A percentile compares a stretch with the other conserved stretches of the same genome.
These are phyloP conservation scores for Hypoxylon sp. DNA, from an alignment of 2,329 filamentous ascomycete species.

Conservation along the genomic window DNA sequence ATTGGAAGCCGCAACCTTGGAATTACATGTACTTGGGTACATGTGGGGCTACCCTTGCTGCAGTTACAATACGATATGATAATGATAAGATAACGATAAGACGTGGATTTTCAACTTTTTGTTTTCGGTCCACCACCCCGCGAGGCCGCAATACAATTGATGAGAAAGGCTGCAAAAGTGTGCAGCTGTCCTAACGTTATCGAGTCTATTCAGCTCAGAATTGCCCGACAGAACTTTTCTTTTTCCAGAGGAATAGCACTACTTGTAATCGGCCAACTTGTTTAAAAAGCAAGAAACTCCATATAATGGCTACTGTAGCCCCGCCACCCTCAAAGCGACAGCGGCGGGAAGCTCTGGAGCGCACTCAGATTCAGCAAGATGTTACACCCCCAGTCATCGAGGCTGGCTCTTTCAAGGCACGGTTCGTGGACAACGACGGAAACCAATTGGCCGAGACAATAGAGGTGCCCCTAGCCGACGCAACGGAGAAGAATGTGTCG, in stretches of 20 bases:
- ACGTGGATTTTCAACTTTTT: slow-evolving; percentile 43
- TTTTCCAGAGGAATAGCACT: not conserved
- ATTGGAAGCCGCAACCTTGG: not conserved
- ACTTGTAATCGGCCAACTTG: slow-evolving; percentile 2
- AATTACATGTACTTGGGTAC: not conserved
- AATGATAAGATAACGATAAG: slow-evolving; percentile 48
- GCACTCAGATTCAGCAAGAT: slow-evolving; percentile 80
- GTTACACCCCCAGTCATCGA: slow-evolving; percentile 75
- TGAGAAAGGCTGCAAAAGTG: slow-evolving; percentile 12
- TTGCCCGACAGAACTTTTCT: not conserved
- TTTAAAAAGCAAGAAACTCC: not conserved
- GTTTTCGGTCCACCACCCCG: slow-evolving; percentile 42
- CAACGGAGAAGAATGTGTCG: slow-evolving; percentile 89
- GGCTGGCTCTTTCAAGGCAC: slow-evolving; percentile 83
- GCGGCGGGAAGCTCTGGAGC: slow-evolving; percentile 79
- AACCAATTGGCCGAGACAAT: slow-evolving; percentile 78
- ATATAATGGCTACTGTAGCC: slow-evolving; percentile 79
- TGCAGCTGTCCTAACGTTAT: not conserved
- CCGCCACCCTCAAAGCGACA: slow-evolving; percentile 93
- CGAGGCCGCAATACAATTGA: slow-evolving; percentile 25
- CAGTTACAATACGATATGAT: not conserved
- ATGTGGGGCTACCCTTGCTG: slow-evolving; percentile 1
- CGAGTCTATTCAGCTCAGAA: not conserved
- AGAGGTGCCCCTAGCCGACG: slow-evolving; percentile 84
- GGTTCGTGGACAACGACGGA: slow-evolving; percentile 86